Base-by-base conservation (phyloP, 345 rosid genomes). In the Euclidium syriacum region DNA sequence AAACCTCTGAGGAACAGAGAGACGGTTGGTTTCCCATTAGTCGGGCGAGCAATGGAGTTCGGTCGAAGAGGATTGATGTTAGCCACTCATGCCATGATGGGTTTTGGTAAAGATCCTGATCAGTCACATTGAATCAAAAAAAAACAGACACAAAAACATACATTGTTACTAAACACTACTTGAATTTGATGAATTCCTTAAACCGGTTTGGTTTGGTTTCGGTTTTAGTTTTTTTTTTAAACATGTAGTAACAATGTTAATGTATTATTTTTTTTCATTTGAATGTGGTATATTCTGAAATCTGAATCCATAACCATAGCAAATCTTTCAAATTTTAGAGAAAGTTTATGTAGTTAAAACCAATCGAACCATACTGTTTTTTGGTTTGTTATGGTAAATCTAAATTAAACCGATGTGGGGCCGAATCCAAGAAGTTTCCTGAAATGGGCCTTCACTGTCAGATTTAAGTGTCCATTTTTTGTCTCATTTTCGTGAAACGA, bases 51-150 rank as follows among this genome's bases (percentile, higher is more conserved):
- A 15, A 47, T 78, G 76, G 92, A 91, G 80, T 60, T 72, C 19
- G 59, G 79, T 65, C 81, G 90, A 39, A 73, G 92, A 73, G 95
- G 88, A 43, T 85, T 88, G 5, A 86, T 91, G 98, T 55, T 88
- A 52, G 90, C 77, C 1, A 86, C 98, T 38, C 98, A 88, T 80
- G 95, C 88, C 55, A 71, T 88, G 82, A 91, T 86, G 98, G 80
- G 91, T 29, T 88, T 88, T 54, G 96, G 96, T 48, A 88, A 84
- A 78, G 98, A 91, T 70, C 88, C 82, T 3, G 39, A 65, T n/a
- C n/a, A n/a, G 10, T n/a, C 44, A 4, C 80, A 70, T 1, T 53
- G 48, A 60, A 33, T 4, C 10, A 10, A 25, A 5, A 7, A 24
- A 7, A 20, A 15, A 8, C 8, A 40, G 4, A 23, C 29, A 22